phyloP scores from a whole-genome alignment of 2,329 filamentous ascomycete genomes.

The Aureobasidium sp. region DNA sequence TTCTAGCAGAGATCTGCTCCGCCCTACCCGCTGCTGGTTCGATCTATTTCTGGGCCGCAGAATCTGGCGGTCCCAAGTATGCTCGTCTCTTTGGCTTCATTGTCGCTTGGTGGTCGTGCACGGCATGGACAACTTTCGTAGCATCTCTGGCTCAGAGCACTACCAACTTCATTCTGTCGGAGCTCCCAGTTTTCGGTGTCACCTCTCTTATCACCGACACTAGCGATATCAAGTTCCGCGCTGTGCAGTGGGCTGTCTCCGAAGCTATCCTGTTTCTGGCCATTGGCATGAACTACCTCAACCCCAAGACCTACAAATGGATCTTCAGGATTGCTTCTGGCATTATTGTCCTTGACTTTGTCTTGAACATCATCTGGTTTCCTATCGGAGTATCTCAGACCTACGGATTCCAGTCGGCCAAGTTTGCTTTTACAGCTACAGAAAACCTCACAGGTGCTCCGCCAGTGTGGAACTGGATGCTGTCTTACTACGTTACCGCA shows the following conservation, averaged over 20 bases:
- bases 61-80: conserved; percentile 46
- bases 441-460: conserved; percentile 45
- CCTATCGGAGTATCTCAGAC: conserved; percentile 48
- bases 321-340: conserved; percentile 43
- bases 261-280: conserved; percentile 33
- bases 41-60: conserved; percentile 55
- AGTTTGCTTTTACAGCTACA: conserved; percentile 52
- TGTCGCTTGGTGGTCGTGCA: conserved; percentile 58
- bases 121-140: conserved; percentile 48
- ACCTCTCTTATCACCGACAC: conserved; percentile 44
- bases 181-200: conserved; percentile 49
- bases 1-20: conserved; percentile 53
- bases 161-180: conserved; percentile 33
- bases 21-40: conserved; percentile 50
- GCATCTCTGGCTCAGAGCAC: conserved; percentile 28
- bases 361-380: conserved; percentile 53
- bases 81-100: conserved; percentile 50
- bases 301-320: conserved; percentile 34
- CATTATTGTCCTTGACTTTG: conserved; percentile 49
- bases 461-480: conserved; percentile 54
- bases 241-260: conserved; percentile 52
- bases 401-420: conserved; percentile 49
- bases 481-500: conserved; percentile 52
- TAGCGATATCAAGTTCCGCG: conserved; percentile 47
- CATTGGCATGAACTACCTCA: conserved; percentile 30